Base-by-base conservation (phyloP, 805 yeast genomes). In the Kluyveromyces wickerhamii region DNA sequence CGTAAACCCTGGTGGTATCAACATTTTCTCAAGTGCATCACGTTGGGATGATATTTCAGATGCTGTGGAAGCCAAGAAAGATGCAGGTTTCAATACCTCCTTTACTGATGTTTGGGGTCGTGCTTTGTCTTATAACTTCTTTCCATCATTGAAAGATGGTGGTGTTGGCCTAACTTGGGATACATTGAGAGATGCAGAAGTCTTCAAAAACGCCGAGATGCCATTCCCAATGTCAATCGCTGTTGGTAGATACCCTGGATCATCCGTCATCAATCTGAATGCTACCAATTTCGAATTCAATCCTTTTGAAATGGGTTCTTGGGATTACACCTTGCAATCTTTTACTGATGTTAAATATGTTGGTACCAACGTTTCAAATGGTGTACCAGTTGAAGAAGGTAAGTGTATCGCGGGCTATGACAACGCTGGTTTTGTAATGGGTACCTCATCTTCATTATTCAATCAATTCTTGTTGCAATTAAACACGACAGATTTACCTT, bases 41-140 rank as follows among this genome's bases (percentile, higher is more conserved):
- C 72, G 72, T 49, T 79, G 79, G 74, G 62, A 62, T 34, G 67
- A 67, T 7, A 72, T 78, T 26, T 51, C 58, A 19, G 71, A 72
- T 40, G 81, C 77, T 36, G 59, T 83, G 12, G 61, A 64, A n/a
- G 69, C 47, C 11, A 74, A 75, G 48, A 54, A 57, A 37, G 59
- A 66, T 21, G 89, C 89, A 2, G 94, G 94, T 0, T 84, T 70
- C 55, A 66, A 71, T 19, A 64, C 74, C 10, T 65, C 83, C 10
- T 45, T 84, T 23, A 79, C 89, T 3, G 95, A 84, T 54, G 69
- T 74, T 32, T 84, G 92, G 94, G 87, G 86, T 3, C 67, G 89
- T 44, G 77, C 78, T 3, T 63, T 86, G 33, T 74, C 92, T 2
- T 71, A 78, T 47, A 85, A 81, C 58, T 74, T 86, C 43, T 76